A percentile compares a stretch with the other conserved stretches of the same genome.
These are phyloP conservation scores for Phytophthora tentaculata DNA, from an alignment of 352 stramenopile genomes.

Conservation along the genomic window DNA sequence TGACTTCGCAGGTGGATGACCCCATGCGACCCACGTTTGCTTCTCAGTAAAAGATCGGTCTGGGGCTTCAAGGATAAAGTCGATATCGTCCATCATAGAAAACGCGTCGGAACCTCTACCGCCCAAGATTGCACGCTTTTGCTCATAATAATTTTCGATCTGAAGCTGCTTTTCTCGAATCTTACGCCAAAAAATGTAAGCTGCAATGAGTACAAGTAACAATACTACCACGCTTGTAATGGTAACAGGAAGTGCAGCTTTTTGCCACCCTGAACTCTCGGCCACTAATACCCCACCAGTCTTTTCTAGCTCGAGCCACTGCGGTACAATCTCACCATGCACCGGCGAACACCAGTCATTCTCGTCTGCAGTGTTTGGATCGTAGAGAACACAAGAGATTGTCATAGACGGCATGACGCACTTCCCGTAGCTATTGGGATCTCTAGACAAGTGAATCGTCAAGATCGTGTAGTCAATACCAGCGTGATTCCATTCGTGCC, in stretches of 20 bases:
- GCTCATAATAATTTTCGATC: constrained; percentile 12
- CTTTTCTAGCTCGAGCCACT: constrained; percentile 47
- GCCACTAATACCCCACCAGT: neutral
- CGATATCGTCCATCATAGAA: constrained; percentile 34
- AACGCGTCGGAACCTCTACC: constrained; percentile 23
- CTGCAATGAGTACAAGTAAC: constrained; percentile 12
- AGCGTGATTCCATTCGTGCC: constrained; percentile 44
- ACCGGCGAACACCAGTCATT: constrained; percentile 39
- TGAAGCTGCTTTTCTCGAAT: constrained; percentile 12
- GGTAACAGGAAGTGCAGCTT: constrained; percentile 23
- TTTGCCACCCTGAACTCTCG: constrained; percentile 25
- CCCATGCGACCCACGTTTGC: constrained; percentile 25
- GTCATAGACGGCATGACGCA: constrained; percentile 53
- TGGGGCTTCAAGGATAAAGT: constrained; percentile 35
- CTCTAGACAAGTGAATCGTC: constrained; percentile 45
- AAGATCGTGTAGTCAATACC: constrained; percentile 35
- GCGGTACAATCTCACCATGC: constrained; percentile 40
- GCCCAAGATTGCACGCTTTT: constrained; percentile 34
- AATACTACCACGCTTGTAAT: constrained; percentile 27
- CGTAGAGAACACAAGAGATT: constrained; percentile 45
- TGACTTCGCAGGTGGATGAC: constrained; percentile 5
- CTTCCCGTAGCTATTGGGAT: constrained; percentile 51
- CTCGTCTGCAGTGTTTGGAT: constrained; percentile 8
- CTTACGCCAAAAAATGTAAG: constrained; percentile 26
- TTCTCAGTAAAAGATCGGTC: constrained; percentile 22